Evolutionary conservation across 2,329 filamentous ascomycete genomes (phyloP), one percentile per base, ranked within the genome.

Genomic region (Venturiaceae sp.): DNA sequence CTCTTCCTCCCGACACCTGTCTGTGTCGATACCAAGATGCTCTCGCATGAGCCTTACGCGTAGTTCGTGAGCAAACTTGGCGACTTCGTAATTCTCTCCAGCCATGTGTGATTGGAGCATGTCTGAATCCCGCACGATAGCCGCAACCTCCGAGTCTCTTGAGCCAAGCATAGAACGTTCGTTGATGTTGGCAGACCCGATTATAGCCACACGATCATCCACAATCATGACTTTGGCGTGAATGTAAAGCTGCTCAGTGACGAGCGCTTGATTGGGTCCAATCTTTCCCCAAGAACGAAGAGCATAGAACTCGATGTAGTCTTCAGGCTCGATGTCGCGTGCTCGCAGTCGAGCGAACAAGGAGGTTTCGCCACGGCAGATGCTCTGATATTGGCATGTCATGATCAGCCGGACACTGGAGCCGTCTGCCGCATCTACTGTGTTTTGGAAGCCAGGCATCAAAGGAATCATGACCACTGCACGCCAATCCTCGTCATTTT

Each of bases 371-470:
- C 94, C 94, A 64, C 94, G 87, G 68, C 91, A 96, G 64, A 99
- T 97, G 71, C 92, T 96, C 64, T 90, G 86, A 72, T 91, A 97
- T 72, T 99, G 94, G 69, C 92, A 96, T 72, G 95, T 91, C 83
- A 99, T 90, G 70, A 97, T 99, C 62, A 97, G 76, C 58, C 94
- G 86, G 44, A 99, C 88, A 73, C 92, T 96, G 36, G 90, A 96
- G 41, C 94, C 94, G 64, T 96, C 92, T 66, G 94, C 89, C 63
- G 90, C 86, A 64, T 96, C 91, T 21, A 99, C 92, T 0, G 91
- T 95, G 67, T 95, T 96, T 72, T 97, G 92, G 74, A 97, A 99
- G 2, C 94, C 94, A n/a, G 94, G 94, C 85, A 99, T 95, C 33
- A 99, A 79, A 1, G 94, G 94, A 60, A 99, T 95, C 62, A 97